Evolutionary conservation across 2,329 filamentous ascomycete species (phyloP).

Genomic region (Blastomyces percursus): DNA sequence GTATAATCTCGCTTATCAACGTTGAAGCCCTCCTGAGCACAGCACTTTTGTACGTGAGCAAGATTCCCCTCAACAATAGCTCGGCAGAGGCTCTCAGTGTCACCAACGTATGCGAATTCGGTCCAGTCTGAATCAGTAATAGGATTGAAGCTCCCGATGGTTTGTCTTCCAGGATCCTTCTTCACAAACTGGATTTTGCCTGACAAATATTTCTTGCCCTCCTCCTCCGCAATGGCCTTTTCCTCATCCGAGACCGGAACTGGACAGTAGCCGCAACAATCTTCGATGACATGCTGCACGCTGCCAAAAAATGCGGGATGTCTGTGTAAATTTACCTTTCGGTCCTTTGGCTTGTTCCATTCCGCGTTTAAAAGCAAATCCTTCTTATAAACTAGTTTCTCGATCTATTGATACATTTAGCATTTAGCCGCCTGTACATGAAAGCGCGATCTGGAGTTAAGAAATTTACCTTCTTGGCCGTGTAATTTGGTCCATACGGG

Average conservation of each 20-base stretch:
- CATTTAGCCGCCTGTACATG: slow-evolving; percentile 28
- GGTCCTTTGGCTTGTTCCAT: slow-evolving; percentile 68
- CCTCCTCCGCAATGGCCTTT: slow-evolving; percentile 57
- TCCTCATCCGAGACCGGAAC: slow-evolving; percentile 59
- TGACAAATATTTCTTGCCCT: slow-evolving; percentile 64
- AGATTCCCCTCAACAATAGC: slow-evolving; percentile 67
- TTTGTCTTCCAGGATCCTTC: slow-evolving; percentile 70
- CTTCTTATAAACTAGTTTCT: slow-evolving; percentile 70
- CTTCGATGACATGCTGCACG: slow-evolving; percentile 60
- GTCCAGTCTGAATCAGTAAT: slow-evolving; percentile 77
- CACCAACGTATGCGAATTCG: slow-evolving; percentile 76
- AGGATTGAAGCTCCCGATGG: slow-evolving; percentile 64
- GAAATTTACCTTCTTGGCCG: slow-evolving; percentile 25
- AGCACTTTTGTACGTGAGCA: slow-evolving; percentile 60
- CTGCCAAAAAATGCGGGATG: slow-evolving; percentile 79
- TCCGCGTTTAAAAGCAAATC: slow-evolving; percentile 75
- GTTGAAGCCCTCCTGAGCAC: slow-evolving; percentile 56
- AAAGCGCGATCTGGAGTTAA: slow-evolving; percentile 16
- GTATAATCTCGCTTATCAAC: slow-evolving; percentile 66
- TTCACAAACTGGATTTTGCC: slow-evolving; percentile 63
- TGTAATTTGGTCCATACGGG: slow-evolving; percentile 23
- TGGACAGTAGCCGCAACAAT: slow-evolving; percentile 75
- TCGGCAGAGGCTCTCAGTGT: slow-evolving; percentile 65
- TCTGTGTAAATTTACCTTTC: slow-evolving; percentile 67
- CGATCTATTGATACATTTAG: slow-evolving; percentile 46